Base-by-base conservation (phyloP, 352 stramenopile genomes). In the Phytophthora hibernalis region DNA sequence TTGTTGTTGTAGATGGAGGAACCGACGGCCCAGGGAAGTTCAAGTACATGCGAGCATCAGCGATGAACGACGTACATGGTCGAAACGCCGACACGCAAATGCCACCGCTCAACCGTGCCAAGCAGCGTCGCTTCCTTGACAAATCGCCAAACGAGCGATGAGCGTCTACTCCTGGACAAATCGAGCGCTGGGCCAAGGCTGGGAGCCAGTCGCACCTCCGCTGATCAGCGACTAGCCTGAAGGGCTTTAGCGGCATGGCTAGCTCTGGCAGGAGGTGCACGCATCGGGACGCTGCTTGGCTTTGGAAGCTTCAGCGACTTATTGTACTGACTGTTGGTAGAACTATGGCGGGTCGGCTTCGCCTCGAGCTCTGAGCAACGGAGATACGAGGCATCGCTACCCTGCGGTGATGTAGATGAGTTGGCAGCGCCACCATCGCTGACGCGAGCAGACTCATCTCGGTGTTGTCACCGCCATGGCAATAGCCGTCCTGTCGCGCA, bases 101-200 rank as follows among this genome's bases (percentile, higher is more conserved):
- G 66, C 66, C 71, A 16, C 71, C 71, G 10, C 48, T 79, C 38
- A 82, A 84, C 38, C 69, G 77, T 43, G 48, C 66, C 2, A 88
- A 88, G 51, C 70, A 81, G 54, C 79, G 77, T 31, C 77, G 77
- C 24, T 78, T 88, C 20, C 38, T 77, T 10, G 75, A 82, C 51
- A 82, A 72, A 43, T 75, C 72, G 15, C 60, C 72, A 13, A 38
- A 74, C 13, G 75, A 69, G 31, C 75, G 77, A 72, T 85, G 77
- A 85, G 55, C 40, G 5, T 1, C 59, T 28, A 8, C 22, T 53
- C 22, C 15, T 60, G 53, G 38, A 57, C 45, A 53, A 20, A 63
- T 10, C 56, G 53, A 55, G 48, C 53, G 56, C 49, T 64, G 49
- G 30, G 24, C 16, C 30, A 65, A 60, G 7, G 43, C 47, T 35